Percentiles rank a stretch among this genome's conserved stretches.
Evolutionary conservation across 306 rosid species (phyloP).

Genomic region (Hippophae rhamnoides): DNA sequence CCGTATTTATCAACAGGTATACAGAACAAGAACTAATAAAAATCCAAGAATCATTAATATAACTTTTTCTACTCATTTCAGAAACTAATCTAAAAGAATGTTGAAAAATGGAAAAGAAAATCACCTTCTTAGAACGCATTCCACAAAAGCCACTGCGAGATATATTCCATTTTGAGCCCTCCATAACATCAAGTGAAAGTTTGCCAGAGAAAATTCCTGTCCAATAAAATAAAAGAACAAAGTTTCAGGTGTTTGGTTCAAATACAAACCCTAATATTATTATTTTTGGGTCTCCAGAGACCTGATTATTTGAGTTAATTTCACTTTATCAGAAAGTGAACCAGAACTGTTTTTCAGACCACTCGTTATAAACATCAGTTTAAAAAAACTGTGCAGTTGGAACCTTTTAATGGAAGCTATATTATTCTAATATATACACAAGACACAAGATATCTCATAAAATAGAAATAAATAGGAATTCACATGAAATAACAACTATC

Average conservation of each 20-base stretch:
- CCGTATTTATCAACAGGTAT: not conserved
- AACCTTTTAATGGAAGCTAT: too few species aligned
- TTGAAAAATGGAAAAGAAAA: constrained; percentile 8
- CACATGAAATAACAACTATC: not conserved
- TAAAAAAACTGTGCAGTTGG: not conserved
- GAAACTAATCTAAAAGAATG: not conserved
- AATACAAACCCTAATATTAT: not conserved
- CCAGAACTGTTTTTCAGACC: not conserved
- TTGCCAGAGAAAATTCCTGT: constrained; percentile 75
- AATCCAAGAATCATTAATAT: not conserved
- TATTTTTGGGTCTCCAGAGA: not conserved
- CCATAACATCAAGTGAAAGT: constrained; percentile 62
- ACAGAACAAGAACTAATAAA: constrained; percentile 1
- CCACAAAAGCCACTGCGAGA: constrained; percentile 79
- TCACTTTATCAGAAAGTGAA: not conserved
- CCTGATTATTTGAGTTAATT: not conserved
- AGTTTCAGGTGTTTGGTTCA: not conserved
- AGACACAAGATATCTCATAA: constrained; percentile 2
- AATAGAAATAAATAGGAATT: not conserved
- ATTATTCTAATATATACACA: too few species aligned
- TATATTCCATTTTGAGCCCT: constrained; percentile 59
- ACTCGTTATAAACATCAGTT: not conserved
- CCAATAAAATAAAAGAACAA: constrained; percentile 5
- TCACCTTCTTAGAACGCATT: constrained; percentile 88
- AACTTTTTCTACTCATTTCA: not conserved